phyloP scores from a whole-genome alignment of 1,284 basidiomycete species.

The Trametes sp. region DNA sequence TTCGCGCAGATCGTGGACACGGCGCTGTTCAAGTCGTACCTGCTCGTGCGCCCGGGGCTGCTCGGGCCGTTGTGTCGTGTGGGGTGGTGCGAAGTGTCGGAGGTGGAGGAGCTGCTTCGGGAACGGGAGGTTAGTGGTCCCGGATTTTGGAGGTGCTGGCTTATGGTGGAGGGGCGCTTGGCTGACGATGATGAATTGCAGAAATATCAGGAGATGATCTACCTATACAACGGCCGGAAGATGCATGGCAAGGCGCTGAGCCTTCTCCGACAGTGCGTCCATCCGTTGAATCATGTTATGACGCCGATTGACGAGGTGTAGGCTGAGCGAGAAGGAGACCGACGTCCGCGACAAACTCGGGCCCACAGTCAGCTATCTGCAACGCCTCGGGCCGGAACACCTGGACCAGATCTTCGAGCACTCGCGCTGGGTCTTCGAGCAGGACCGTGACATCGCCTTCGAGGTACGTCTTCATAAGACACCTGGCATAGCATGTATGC shows the following conservation, averaged over 20 bases:
- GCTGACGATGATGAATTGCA: constrained; percentile 44
- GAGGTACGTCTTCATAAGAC: constrained; percentile 55
- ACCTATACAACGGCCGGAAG: constrained; percentile 93
- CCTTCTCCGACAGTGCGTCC: constrained; percentile 79
- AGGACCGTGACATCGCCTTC: constrained; percentile 76
- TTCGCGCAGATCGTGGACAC: constrained; percentile 97
- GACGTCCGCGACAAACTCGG: constrained; percentile 82
- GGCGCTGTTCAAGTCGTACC: constrained; percentile 92
- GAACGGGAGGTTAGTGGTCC: constrained; percentile 80
- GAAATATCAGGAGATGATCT: constrained; percentile 92
- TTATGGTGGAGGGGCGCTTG: background rate
- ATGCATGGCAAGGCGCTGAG: constrained; percentile 92
- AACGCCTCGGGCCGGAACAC: constrained; percentile 87
- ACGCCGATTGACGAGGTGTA: constrained; percentile 42
- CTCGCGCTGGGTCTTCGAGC: constrained; percentile 86
- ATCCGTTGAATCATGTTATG: constrained; percentile 6
- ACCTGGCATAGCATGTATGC: no score
- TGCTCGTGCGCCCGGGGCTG: constrained; percentile 84
- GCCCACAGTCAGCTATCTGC: constrained; percentile 90
- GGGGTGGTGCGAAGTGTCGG: constrained; percentile 95
- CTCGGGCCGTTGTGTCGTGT: constrained; percentile 90
- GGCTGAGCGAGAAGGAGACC: constrained; percentile 81
- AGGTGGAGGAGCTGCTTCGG: constrained; percentile 90
- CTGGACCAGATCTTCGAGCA: constrained; percentile 82
- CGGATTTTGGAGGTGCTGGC: background rate